These are phyloP conservation scores for Hypoxylon lenormandii DNA, from an alignment of 495 filamentous ascomycete species.

Conservation along the genomic window DNA sequence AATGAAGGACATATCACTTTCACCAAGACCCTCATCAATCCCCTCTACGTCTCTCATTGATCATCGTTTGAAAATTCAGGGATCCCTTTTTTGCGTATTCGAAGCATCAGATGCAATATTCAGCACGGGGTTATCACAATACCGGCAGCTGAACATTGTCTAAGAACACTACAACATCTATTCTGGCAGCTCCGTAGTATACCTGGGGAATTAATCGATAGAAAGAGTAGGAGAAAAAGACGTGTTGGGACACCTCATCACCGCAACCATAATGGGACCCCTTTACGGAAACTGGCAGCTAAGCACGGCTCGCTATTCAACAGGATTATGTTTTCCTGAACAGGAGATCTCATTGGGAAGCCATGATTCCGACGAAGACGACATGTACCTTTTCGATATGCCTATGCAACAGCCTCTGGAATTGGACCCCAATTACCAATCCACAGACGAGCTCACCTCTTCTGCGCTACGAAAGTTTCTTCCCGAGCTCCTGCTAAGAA, in stretches of 20 bases:
- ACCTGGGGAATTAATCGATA: too few relatives aligned
- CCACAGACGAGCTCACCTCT: slow-evolving; percentile 6
- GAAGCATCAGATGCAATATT: too few relatives aligned
- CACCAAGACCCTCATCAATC: too few relatives aligned
- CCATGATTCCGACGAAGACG: slow-evolving; percentile 18
- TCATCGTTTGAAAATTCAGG: too few relatives aligned
- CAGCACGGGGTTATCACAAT: too few relatives aligned
- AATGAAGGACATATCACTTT: too few relatives aligned
- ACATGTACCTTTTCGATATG: slow-evolving; percentile 25
- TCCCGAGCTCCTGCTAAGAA: neutral
- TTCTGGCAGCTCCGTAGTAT: too few relatives aligned
- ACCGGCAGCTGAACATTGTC: too few relatives aligned
- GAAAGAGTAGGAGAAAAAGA: too few relatives aligned
- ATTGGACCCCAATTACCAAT: neutral
- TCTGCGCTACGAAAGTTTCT: slow-evolving; percentile 15
- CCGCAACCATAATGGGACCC: neutral
- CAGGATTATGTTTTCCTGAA: neutral
- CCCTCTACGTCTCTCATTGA: too few relatives aligned
- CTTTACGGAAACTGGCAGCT: neutral
- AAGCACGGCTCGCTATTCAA: neutral
- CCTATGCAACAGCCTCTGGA: neutral
- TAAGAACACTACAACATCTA: too few relatives aligned
- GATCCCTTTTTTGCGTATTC: too few relatives aligned
- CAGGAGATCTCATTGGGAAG: neutral
- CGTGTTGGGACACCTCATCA: neutral